Evolutionary conservation across 2,329 filamentous ascomycete species (phyloP).

Genomic region (Botrytis porri): DNA sequence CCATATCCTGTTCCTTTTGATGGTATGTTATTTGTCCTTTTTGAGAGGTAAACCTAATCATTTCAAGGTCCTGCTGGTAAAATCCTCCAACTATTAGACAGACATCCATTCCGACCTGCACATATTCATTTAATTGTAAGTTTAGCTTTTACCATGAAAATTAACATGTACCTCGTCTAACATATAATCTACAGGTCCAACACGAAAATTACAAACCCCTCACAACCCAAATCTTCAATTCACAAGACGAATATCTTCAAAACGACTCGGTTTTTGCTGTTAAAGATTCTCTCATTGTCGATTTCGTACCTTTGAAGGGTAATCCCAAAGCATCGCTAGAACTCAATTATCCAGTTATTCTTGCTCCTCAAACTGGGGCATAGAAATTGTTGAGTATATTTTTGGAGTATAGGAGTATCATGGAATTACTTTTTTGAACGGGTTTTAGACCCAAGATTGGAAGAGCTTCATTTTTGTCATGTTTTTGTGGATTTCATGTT

Average conservation of each 20-base stretch:
- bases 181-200: conserved; percentile 23
- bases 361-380: conserved; percentile 21
- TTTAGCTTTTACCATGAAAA: neutral
- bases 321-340: conserved; percentile 39
- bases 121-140: conserved; percentile 61
- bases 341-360: conserved; percentile 35
- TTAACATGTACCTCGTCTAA: neutral
- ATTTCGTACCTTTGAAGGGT: conserved; percentile 47
- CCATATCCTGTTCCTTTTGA: conserved; percentile 39
- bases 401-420: neutral
- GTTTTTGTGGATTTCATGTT: too few relatives aligned
- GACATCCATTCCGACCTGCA: conserved; percentile 59
- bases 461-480: neutral
- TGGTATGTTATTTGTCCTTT: conserved; percentile 25
- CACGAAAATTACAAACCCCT: conserved; percentile 57
- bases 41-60: conserved; percentile 13
- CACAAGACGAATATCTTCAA: conserved; percentile 60
- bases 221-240: conserved; percentile 76
- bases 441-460: neutral
- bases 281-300: conserved; percentile 51
- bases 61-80: conserved; percentile 52
- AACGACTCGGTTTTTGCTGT: conserved; percentile 52
- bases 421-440: neutral
- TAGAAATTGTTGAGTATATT: neutral
- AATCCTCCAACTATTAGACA: conserved; percentile 55